Conservation (phyloP, 2,329 filamentous ascomycete genomes). For the Colletotrichum costaricense region DNA sequence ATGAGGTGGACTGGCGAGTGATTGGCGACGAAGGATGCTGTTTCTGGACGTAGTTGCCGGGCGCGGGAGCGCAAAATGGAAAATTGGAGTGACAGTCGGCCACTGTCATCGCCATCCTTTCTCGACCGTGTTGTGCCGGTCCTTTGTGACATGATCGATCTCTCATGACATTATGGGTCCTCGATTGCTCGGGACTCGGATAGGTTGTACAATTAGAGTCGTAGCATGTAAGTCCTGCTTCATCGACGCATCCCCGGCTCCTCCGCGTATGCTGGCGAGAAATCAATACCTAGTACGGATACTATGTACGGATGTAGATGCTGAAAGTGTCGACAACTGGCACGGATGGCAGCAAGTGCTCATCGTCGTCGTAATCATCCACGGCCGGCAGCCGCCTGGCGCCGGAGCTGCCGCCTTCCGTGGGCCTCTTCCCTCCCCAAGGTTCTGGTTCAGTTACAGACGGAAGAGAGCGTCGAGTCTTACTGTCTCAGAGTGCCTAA, state of each 20-base stretch:
- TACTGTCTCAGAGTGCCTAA: slow-evolving; percentile 9
- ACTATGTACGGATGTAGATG: not conserved
- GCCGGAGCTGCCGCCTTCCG: slow-evolving; percentile 30
- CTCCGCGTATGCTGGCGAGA: not conserved
- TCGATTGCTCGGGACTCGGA: not conserved
- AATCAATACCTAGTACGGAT: not conserved
- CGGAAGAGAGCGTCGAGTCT: not conserved
- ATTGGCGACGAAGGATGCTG: slow-evolving; percentile 8
- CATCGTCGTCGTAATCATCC: slow-evolving; percentile 20
- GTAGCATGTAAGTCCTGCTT: not conserved
- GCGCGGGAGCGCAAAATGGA: not conserved
- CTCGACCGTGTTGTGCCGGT: not conserved
- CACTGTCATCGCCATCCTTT: not conserved
- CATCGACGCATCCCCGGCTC: not conserved
- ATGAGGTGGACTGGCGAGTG: not conserved
- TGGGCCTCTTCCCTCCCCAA: slow-evolving; percentile 31
- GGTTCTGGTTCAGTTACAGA: slow-evolving; percentile 33
- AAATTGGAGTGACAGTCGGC: not conserved
- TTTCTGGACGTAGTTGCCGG: not conserved
- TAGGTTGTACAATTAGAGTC: not conserved
- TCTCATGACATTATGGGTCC: not conserved
- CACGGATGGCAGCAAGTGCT: not conserved
- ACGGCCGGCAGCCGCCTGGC: slow-evolving; percentile 24
- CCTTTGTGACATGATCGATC: not conserved
- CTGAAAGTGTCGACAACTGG: not conserved